These are phyloP conservation scores for Eragrostis curvula DNA, from an alignment of 176 grass and related monocot species.

Conservation along the genomic window DNA sequence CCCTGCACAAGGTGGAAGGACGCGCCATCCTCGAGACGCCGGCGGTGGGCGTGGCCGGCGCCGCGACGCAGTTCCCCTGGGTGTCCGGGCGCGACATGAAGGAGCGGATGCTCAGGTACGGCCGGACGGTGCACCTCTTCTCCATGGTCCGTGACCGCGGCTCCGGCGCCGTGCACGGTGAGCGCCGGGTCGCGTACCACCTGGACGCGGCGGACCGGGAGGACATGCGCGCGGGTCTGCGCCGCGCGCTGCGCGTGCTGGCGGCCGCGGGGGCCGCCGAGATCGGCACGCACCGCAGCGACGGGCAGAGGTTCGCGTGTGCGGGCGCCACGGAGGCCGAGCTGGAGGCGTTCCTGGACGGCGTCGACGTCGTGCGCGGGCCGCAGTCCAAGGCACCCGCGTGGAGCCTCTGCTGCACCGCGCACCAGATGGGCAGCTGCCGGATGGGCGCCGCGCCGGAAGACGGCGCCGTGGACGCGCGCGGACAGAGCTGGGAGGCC, in stretches of 20 bases:
- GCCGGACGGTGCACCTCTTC: conserved; percentile 73
- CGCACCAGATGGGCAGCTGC: conserved; percentile 93
- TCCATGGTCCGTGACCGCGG: conserved; percentile 69
- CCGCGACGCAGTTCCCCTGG: conserved; percentile 65
- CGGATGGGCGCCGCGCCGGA: conserved; percentile 63
- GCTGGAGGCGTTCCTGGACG: conserved; percentile 78
- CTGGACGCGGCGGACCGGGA: conserved; percentile 59
- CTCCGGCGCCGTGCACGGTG: conserved; percentile 64
- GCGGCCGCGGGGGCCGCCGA: conserved; percentile 71
- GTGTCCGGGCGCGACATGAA: conserved; percentile 82
- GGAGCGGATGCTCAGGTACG: conserved; percentile 71
- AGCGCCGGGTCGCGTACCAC: conserved; percentile 61
- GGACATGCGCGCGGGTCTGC: conserved; percentile 60
- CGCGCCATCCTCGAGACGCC: conserved; percentile 72
- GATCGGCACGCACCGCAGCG: conserved; percentile 88
- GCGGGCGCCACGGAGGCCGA: conserved; percentile 49
- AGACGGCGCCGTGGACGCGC: conserved; percentile 71
- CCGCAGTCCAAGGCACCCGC: conserved; percentile 47
- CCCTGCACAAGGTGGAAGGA: conserved; percentile 73
- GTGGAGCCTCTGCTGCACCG: conserved; percentile 66
- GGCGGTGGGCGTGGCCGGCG: conserved; percentile 47
- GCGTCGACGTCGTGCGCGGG: conserved; percentile 46
- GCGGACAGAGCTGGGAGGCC: conserved; percentile 90
- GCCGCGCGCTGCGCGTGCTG: conserved; percentile 67
- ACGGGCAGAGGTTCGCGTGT: conserved; percentile 74